These are phyloP conservation scores for Stemphylium beticola DNA, from an alignment of 2,329 filamentous ascomycete species.

Conservation along the genomic window DNA sequence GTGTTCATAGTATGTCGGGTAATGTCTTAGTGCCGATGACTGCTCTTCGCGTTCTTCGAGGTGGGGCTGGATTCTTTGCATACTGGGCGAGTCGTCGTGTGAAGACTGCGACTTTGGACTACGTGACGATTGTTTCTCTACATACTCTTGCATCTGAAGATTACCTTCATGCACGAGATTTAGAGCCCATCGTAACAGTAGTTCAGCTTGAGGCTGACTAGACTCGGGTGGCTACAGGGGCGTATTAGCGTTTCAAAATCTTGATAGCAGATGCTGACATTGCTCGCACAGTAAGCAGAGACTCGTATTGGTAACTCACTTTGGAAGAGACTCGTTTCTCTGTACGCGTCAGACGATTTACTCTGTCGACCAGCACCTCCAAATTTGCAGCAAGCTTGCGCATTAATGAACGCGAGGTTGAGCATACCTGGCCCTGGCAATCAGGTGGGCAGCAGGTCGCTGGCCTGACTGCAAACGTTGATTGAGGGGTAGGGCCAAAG, in stretches of 20 bases:
- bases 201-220: constrained; percentile 15
- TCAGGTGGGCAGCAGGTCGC: constrained; percentile 32
- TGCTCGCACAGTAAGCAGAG: not conserved
- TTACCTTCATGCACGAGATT: constrained; percentile 34
- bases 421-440: constrained; percentile 35
- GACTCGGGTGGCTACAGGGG: constrained; percentile 21
- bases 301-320: constrained; percentile 23
- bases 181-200: constrained; percentile 33
- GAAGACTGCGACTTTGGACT: constrained; percentile 20
- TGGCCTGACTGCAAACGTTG: constrained; percentile 25
- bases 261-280: not conserved
- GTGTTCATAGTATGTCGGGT: constrained; percentile 20
- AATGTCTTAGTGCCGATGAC: constrained; percentile 25
- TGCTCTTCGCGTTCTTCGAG: constrained; percentile 31
- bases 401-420: constrained; percentile 29
- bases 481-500: constrained; percentile 25
- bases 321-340: constrained; percentile 23
- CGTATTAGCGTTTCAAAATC: constrained; percentile 13
- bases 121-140: constrained; percentile 16
- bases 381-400: constrained; percentile 33
- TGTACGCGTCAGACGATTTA: constrained; percentile 28
- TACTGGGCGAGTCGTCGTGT: constrained; percentile 19
- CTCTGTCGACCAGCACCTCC: constrained; percentile 23
- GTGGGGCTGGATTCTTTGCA: constrained; percentile 34
- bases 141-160: constrained; percentile 22